Percentiles rank a stretch among this genome's conserved stretches.
Conservation (phyloP, 352 stramenopile species). For the Lagenidium giganteum region DNA sequence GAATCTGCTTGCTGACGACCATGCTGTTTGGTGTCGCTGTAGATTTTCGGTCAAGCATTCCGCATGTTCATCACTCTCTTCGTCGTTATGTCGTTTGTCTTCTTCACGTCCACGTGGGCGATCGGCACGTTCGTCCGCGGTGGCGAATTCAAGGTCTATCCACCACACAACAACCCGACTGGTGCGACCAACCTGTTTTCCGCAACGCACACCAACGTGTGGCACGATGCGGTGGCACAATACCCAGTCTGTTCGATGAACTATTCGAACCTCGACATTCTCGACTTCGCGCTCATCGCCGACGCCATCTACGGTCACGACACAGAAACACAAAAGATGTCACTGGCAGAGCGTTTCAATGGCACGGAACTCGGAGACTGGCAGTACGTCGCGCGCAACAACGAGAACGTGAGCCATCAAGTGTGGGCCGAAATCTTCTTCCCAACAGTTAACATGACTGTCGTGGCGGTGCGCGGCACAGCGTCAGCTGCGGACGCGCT, state of each 20-base stretch:
- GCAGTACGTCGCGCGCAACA: slow-evolving; percentile 69
- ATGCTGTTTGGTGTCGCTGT: neutral
- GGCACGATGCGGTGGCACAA: slow-evolving; percentile 55
- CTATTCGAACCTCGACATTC: slow-evolving; percentile 50
- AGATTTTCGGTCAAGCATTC: slow-evolving; percentile 83
- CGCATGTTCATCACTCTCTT: slow-evolving; percentile 84
- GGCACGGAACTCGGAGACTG: slow-evolving; percentile 72
- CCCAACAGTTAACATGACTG: slow-evolving; percentile 22
- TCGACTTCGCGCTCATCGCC: slow-evolving; percentile 84
- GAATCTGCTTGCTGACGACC: neutral
- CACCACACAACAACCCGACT: too few species aligned
- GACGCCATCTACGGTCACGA: slow-evolving; percentile 80
- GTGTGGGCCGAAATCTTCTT: slow-evolving; percentile 32
- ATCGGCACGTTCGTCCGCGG: slow-evolving; percentile 84
- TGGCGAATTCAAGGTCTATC: slow-evolving; percentile 76
- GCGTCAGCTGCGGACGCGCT: slow-evolving; percentile 27
- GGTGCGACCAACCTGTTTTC: too few species aligned
- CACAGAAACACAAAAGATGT: slow-evolving; percentile 64
- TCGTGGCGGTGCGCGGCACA: slow-evolving; percentile 26
- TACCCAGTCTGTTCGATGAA: slow-evolving; percentile 81
- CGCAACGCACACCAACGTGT: slow-evolving; percentile 22
- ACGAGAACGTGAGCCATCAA: slow-evolving; percentile 46
- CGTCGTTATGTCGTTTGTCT: slow-evolving; percentile 79
- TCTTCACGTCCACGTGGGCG: slow-evolving; percentile 86
- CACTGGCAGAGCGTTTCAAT: slow-evolving; percentile 77